Conservation (phyloP, 345 rosid species). For the Eucalyptus tenuipes region DNA sequence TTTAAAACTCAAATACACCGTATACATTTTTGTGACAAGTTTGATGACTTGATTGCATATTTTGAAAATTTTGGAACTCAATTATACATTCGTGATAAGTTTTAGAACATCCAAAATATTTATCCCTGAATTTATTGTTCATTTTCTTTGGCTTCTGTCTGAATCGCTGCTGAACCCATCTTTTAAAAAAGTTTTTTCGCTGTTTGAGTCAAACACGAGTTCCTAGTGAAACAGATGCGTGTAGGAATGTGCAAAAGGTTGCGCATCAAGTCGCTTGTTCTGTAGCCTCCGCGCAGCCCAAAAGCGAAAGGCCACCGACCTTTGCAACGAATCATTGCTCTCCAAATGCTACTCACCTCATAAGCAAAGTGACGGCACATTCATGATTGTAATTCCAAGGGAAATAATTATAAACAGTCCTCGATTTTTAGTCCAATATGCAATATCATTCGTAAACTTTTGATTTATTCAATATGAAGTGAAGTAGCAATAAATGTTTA, state of each 20-base stretch:
- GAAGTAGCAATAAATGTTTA: rapidly evolving
- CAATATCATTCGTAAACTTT: too few species aligned
- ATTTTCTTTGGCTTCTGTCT: not conserved
- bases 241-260: not conserved
- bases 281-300: rapidly evolving
- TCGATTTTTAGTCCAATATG: too few species aligned
- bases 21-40: rapidly evolving
- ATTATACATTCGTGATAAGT: rapidly evolving
- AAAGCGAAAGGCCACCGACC: not conserved
- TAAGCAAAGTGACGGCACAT: not conserved
- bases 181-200: too few species aligned
- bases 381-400: not conserved
- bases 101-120: too few species aligned
- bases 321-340: not conserved
- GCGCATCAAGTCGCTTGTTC: not conserved
- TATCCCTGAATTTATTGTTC: too few species aligned
- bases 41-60: rapidly evolving
- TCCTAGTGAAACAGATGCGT: not conserved
- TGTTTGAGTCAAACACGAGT: too few species aligned
- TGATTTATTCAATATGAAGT: too few species aligned
- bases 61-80: too few species aligned
- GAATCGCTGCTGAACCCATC: not conserved
- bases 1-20: rapidly evolving
- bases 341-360: not conserved
- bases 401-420: too few species aligned